Conservation (phyloP, 495 filamentous ascomycete species). For the Aspergillus sclerotioniger region DNA sequence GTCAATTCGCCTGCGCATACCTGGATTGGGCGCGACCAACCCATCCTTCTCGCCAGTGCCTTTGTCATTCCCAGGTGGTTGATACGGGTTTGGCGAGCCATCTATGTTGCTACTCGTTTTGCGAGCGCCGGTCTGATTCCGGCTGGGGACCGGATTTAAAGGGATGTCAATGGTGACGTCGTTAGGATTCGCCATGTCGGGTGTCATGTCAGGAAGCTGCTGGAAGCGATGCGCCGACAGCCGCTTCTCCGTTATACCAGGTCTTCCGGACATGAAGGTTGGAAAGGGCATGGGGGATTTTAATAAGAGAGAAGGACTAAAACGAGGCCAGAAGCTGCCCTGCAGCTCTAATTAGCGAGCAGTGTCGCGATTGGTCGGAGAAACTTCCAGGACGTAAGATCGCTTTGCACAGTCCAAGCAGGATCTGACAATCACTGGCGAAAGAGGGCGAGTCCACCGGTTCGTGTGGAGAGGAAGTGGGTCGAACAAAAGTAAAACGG, state of each 20-base stretch:
- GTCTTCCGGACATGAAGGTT: constrained; percentile 31
- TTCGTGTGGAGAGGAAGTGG: constrained; percentile 16
- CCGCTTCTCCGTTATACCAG: constrained; percentile 37
- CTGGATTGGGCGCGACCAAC: constrained; percentile 49
- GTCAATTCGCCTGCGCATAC: constrained; percentile 55
- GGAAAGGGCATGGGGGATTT: constrained; percentile 1
- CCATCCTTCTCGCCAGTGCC: constrained; percentile 53
- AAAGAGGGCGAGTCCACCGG: constrained; percentile 7
- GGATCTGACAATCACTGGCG: constrained; percentile 1
- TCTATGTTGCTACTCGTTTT: constrained; percentile 31
- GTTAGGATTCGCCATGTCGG: constrained; percentile 48
- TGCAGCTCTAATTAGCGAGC: constrained; percentile 7
- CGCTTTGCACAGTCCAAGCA: background rate
- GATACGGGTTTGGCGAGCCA: constrained; percentile 15
- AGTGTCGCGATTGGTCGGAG: constrained; percentile 6
- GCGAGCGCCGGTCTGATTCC: constrained; percentile 44
- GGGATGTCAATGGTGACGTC: constrained; percentile 63
- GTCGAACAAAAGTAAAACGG: constrained; percentile 8
- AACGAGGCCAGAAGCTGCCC: constrained; percentile 12
- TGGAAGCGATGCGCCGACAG: constrained; percentile 46
- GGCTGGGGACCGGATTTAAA: constrained; percentile 42
- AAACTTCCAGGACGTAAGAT: background rate
- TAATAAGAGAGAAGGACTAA: constrained; percentile 9
- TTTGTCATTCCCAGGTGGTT: constrained; percentile 1
- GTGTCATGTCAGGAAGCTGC: constrained; percentile 41